Percentiles rank a stretch among this genome's conserved stretches.
phyloP scores from a whole-genome alignment of 1,139 yeast genomes.

The Spathaspora sp. region DNA sequence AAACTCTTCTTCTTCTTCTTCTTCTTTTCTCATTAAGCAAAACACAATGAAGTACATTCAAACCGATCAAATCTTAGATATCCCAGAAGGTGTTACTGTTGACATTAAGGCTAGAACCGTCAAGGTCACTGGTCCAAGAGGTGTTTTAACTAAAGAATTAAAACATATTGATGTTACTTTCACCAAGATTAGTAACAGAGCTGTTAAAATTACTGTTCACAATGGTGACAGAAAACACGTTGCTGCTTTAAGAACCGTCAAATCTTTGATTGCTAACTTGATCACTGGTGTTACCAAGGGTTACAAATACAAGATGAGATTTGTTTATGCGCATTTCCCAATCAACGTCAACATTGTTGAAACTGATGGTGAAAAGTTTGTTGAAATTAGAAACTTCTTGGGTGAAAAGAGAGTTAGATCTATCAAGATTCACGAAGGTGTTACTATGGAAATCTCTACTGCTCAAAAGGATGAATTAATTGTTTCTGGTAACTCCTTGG shows the following conservation, averaged over 20 bases:
- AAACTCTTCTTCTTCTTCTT: constrained; percentile 2
- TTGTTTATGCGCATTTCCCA: constrained; percentile 99
- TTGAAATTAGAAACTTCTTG: constrained; percentile 98
- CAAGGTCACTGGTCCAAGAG: constrained; percentile 98
- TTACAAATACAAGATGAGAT: constrained; percentile 99
- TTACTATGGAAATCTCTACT: constrained; percentile 74
- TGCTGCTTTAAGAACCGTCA: constrained; percentile 98
- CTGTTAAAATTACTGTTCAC: constrained; percentile 89
- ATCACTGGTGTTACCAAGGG: constrained; percentile 99
- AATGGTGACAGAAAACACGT: constrained; percentile 99
- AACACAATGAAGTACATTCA: constrained; percentile 82
- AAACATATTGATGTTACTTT: constrained; percentile 95
- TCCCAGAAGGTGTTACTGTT: constrained; percentile 95
- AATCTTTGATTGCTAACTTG: constrained; percentile 91
- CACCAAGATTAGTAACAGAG: constrained; percentile 66
- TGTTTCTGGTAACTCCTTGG: constrained; percentile 94
- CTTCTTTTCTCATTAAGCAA: constrained; percentile 4
- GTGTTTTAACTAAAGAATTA: constrained; percentile 86
- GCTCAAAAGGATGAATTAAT: constrained; percentile 92
- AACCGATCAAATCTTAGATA: constrained; percentile 86
- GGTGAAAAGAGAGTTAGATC: constrained; percentile 97
- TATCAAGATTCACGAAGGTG: constrained; percentile 87
- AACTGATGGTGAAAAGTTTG: constrained; percentile 68
- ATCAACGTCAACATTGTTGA: constrained; percentile 91
- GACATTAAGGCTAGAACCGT: constrained; percentile 88